Percentiles rank a stretch among this genome's conserved stretches.
Conservation (phyloP, 2,329 filamentous ascomycete species). For the Coniochaeta ligniaria region DNA sequence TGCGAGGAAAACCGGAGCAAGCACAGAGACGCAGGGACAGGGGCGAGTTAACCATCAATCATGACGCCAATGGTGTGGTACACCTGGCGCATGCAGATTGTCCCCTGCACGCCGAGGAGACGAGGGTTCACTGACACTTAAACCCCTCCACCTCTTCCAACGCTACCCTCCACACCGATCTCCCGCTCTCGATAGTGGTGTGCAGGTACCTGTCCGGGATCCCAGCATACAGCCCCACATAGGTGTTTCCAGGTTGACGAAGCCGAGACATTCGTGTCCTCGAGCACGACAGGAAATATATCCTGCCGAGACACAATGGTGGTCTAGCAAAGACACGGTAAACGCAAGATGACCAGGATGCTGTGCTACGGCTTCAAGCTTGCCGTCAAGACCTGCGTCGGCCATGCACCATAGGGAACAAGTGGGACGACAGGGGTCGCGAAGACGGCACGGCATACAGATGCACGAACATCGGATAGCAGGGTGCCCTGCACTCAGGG, state of each 20-base stretch:
- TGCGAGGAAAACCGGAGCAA: not conserved
- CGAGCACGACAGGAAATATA: not conserved
- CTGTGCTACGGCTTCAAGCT: not conserved
- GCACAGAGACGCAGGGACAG: not conserved
- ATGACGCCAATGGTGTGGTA: not conserved
- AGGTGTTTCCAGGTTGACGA: not conserved
- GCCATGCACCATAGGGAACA: not conserved
- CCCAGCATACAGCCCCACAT: not conserved
- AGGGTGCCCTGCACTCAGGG: not conserved
- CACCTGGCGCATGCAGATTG: not conserved
- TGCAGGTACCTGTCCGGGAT: not conserved
- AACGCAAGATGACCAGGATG: not conserved
- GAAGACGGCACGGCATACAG: not conserved
- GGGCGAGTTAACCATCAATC: not conserved
- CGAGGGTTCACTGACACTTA: not conserved
- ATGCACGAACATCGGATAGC: not conserved
- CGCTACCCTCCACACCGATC: constrained; percentile 1
- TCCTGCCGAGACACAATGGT: not conserved
- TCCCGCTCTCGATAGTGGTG: not conserved
- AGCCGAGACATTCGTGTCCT: not conserved
- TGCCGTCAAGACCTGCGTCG: not conserved
- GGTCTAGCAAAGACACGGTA: not conserved
- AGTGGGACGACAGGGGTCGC: not conserved
- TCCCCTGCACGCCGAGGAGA: not conserved
- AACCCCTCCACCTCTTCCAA: not conserved